These are phyloP conservation scores for Globisporangium spiculum DNA, from an alignment of 352 stramenopile species.

Conservation along the genomic window DNA sequence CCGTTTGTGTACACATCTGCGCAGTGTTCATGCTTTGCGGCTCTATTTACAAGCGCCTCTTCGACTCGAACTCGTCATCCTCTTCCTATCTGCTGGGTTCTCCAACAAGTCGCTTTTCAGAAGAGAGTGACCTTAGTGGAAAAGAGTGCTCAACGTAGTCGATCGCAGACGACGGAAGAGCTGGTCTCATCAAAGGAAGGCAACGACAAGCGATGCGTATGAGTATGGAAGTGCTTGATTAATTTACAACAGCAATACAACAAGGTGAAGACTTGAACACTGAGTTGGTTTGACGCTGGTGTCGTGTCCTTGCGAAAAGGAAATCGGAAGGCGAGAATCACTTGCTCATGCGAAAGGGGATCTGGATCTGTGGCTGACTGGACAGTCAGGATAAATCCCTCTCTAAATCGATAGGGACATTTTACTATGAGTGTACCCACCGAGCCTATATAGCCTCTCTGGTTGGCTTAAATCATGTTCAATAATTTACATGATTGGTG, in stretches of 20 bases:
- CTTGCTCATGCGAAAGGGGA: background rate
- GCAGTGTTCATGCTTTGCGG: constrained; percentile 68
- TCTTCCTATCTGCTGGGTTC: constrained; percentile 48
- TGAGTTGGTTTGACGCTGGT: background rate
- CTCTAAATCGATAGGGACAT: background rate
- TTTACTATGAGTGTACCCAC: background rate
- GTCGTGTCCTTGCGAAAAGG: background rate
- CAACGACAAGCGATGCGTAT: background rate
- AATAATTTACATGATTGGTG: background rate
- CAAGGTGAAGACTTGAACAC: background rate
- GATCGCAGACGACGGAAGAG: constrained; percentile 5
- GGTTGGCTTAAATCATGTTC: background rate
- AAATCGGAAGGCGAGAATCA: background rate
- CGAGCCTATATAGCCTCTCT: background rate
- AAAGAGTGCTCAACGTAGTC: constrained; percentile 47
- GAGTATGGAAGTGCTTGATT: constrained; percentile 12
- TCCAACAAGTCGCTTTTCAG: constrained; percentile 44
- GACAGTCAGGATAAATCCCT: background rate
- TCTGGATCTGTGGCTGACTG: background rate
- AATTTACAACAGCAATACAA: constrained; percentile 11
- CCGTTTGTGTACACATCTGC: constrained; percentile 12
- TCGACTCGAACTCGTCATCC: constrained; percentile 50
- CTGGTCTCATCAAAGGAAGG: constrained; percentile 5
- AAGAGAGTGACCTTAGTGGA: constrained; percentile 40
- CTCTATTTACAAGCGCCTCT: constrained; percentile 70